These are phyloP conservation scores for Rhizoclosmatium sp. DNA, from an alignment of 192 early-diverging fungal species.

Conservation along the genomic window DNA sequence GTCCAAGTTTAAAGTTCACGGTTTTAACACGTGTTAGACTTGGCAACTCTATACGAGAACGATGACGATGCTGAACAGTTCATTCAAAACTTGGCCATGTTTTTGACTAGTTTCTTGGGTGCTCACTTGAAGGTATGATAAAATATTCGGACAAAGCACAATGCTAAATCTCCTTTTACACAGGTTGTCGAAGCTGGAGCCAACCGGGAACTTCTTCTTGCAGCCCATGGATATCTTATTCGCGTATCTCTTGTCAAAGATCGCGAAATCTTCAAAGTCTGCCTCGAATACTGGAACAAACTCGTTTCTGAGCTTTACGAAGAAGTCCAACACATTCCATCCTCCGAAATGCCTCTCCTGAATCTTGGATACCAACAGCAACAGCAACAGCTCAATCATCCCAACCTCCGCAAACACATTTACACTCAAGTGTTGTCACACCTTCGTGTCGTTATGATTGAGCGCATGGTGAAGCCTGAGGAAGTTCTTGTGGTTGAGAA, in stretches of 20 bases:
- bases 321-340: conserved; percentile 72
- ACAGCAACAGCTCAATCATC: conserved; percentile 41
- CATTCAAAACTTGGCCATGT: conserved; percentile 94
- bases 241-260: conserved; percentile 92
- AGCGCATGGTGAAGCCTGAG: conserved; percentile 98
- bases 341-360: conserved; percentile 61
- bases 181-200: conserved; percentile 40
- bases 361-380: conserved; percentile 61
- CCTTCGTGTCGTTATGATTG: conserved; percentile 96
- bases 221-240: conserved; percentile 91
- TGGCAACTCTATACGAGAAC: conserved; percentile 83
- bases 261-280: conserved; percentile 97
- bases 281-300: conserved; percentile 97
- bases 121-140: conserved; percentile 78
- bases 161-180: neutral
- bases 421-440: conserved; percentile 86
- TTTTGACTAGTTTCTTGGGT: conserved; percentile 86
- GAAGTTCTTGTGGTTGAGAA: conserved; percentile 98
- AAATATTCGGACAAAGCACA: neutral
- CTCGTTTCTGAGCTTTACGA: conserved; percentile 92
- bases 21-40: conserved; percentile 58
- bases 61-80: conserved; percentile 94
- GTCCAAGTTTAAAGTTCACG: neutral
- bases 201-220: conserved; percentile 52
- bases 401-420: conserved; percentile 72